Base-by-base conservation (phyloP, 2,329 filamentous ascomycete species). In the Phaeoacremonium minimum region DNA sequence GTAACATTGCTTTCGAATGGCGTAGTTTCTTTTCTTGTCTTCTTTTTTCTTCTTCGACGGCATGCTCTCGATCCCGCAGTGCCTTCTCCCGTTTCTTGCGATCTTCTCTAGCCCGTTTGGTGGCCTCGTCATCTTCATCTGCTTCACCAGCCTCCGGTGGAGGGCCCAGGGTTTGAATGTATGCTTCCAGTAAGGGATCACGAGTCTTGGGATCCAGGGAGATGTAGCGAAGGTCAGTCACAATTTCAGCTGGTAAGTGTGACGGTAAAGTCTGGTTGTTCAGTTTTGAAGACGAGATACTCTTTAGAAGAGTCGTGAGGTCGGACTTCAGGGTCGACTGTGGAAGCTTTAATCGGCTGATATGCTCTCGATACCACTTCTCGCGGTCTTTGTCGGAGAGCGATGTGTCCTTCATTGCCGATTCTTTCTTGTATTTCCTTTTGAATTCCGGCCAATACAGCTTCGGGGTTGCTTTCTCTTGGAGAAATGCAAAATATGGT, bases 391-490 rank as follows among this genome's bases (percentile, higher is more conserved):
- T 87, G 51, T 91, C 87, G 20, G 69, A 65, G 16, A 90, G 68
- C 34, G 71, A 75, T 18, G 77, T 67, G 41, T 91, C 85, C 42
- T 83, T 85, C 85, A 98, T 89, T 35, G 82, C 75, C 0, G 76
- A 61, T 45, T 95, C 89, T 46, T 85, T 90, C 46, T 84, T 85
- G 61, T 80, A 93, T 56, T 96, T 98, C 20, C 93, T 75, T 51
- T 87, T 88, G 63, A 98, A 98, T 57, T 98, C 93, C 1, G 87
- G 84, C 93, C 93, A 98, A 69, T 95, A 98, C 2, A 98, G 73
- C 63, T 95, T 97, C 0, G 87, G 84, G 0, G 83, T 93, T 0
- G 90, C 91, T 47, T 88, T 77, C 33, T 83, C 77, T 45, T 91
- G 80, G 18, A 98, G 68, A 45, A 98, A 85, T 0, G 77, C 75